Percentiles rank a stretch among this genome's conserved stretches.
Evolutionary conservation across 108 stramenopile species (phyloP).

Genomic region (Pseudonitzschia delicatissima): DNA sequence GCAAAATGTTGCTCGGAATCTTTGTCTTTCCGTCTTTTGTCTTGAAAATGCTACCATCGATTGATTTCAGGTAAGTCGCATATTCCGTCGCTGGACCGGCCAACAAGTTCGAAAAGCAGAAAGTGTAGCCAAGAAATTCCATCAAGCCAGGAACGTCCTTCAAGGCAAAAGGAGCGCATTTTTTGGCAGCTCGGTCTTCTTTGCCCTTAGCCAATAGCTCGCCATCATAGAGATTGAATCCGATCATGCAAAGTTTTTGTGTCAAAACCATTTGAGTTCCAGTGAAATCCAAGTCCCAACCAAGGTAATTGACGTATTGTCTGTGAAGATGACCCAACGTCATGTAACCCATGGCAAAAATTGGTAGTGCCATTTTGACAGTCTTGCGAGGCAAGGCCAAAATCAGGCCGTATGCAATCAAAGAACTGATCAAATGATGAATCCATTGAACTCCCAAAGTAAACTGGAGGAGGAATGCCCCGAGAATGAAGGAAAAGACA

Average conservation of each 20-base stretch:
- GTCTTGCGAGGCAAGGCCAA: slow-evolving; percentile 65
- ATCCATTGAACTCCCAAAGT: slow-evolving; percentile 94
- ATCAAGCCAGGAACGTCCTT: slow-evolving; percentile 73
- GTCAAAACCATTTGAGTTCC: slow-evolving; percentile 94
- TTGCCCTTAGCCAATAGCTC: slow-evolving; percentile 65
- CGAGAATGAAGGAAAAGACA: slow-evolving; percentile 85
- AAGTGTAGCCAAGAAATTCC: slow-evolving; percentile 95
- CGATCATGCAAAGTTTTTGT: slow-evolving; percentile 94
- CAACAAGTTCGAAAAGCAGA: slow-evolving; percentile 91
- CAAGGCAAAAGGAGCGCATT: slow-evolving; percentile 80
- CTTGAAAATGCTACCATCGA: slow-evolving; percentile 75
- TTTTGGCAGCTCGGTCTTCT: slow-evolving; percentile 70
- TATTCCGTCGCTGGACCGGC: slow-evolving; percentile 93
- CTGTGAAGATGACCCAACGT: slow-evolving; percentile 90
- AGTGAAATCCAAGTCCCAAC: slow-evolving; percentile 96
- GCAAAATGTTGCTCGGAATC: slow-evolving; percentile 75
- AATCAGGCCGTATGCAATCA: slow-evolving; percentile 88
- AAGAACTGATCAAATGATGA: slow-evolving; percentile 88
- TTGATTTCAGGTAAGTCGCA: slow-evolving; percentile 63
- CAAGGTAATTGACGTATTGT: slow-evolving; percentile 93
- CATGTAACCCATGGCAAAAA: slow-evolving; percentile 89
- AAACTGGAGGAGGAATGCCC: slow-evolving; percentile 88
- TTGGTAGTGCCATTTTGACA: slow-evolving; percentile 73
- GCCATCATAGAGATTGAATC: slow-evolving; percentile 96
- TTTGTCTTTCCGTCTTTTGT: slow-evolving; percentile 64